phyloP scores from a whole-genome alignment of 1,284 basidiomycete species.

The Ceratobasidium sp. region DNA sequence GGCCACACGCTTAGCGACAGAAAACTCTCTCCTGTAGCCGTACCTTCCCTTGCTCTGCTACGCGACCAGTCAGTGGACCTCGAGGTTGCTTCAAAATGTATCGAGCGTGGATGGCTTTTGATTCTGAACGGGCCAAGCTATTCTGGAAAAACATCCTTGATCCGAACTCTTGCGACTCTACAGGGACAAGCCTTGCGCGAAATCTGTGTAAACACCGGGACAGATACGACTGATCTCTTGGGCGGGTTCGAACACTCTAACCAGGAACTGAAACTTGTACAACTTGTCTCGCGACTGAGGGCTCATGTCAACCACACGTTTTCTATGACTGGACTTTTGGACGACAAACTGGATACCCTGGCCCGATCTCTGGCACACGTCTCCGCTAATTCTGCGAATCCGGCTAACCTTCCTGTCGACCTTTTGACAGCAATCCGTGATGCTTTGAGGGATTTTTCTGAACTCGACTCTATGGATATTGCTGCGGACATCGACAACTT shows the following conservation, averaged over 20 bases:
- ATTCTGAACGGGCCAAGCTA: slow-evolving; percentile 85
- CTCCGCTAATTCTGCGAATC: neutral
- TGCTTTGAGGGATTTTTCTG: neutral
- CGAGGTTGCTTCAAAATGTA: slow-evolving; percentile 82
- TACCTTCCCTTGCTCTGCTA: slow-evolving; percentile 58
- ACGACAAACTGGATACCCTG: neutral
- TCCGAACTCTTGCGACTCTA: slow-evolving; percentile 79
- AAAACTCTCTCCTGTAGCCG: slow-evolving; percentile 57
- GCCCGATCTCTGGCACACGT: neutral
- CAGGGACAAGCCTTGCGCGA: slow-evolving; percentile 80
- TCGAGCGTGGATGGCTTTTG: slow-evolving; percentile 87
- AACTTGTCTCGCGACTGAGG: slow-evolving; percentile 15
- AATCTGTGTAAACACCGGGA: slow-evolving; percentile 86
- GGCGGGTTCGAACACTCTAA: slow-evolving; percentile 92
- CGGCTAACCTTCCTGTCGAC: too few species aligned
- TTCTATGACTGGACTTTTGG: neutral
- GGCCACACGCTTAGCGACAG: slow-evolving; percentile 76
- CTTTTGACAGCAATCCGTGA: neutral
- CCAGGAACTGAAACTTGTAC: slow-evolving; percentile 21
- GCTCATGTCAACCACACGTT: neutral
- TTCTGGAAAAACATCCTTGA: slow-evolving; percentile 85
- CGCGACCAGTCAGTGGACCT: slow-evolving; percentile 55
- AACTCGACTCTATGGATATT: neutral
- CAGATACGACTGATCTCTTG: slow-evolving; percentile 94
- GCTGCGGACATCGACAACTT: slow-evolving; percentile 9